phyloP scores from a whole-genome alignment of 2,329 filamentous ascomycete species.

The Exophiala alcalophila region DNA sequence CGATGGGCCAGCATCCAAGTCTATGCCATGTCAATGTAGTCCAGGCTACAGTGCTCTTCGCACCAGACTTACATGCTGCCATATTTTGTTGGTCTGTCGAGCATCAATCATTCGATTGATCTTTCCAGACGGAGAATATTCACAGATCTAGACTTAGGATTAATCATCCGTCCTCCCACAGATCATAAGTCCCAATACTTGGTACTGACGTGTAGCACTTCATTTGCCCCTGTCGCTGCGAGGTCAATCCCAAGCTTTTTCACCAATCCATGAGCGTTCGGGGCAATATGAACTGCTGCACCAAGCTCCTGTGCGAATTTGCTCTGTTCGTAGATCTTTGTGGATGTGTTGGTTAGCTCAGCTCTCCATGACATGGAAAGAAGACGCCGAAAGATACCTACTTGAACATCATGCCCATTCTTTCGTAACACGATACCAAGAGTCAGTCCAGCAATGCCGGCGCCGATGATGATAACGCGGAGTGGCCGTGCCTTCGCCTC shows the following conservation, averaged over 20 bases:
- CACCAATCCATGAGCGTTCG: constrained; percentile 60
- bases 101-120: constrained; percentile 34
- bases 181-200: too few relatives aligned
- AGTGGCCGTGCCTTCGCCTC: not conserved
- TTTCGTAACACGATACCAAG: not conserved
- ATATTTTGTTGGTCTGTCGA: constrained; percentile 40
- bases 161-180: too few relatives aligned
- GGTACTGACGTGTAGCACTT: too few relatives aligned
- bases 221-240: constrained; percentile 42
- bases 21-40: too few relatives aligned
- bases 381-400: not conserved
- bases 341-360: too few relatives aligned
- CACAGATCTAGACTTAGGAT: not conserved
- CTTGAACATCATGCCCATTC: constrained; percentile 35
- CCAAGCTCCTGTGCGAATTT: constrained; percentile 50
- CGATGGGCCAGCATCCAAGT: constrained; percentile 57
- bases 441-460: constrained; percentile 47
- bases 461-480: constrained; percentile 54
- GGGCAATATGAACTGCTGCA: constrained; percentile 60
- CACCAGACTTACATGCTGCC: constrained; percentile 43
- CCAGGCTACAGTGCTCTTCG: not conserved
- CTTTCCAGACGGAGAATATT: not conserved
- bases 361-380: too few relatives aligned
- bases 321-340: constrained; percentile 59
- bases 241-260: constrained; percentile 44